Evolutionary conservation across 2,329 filamentous ascomycete species (phyloP).

Genomic region (Elsinoe necatrix): DNA sequence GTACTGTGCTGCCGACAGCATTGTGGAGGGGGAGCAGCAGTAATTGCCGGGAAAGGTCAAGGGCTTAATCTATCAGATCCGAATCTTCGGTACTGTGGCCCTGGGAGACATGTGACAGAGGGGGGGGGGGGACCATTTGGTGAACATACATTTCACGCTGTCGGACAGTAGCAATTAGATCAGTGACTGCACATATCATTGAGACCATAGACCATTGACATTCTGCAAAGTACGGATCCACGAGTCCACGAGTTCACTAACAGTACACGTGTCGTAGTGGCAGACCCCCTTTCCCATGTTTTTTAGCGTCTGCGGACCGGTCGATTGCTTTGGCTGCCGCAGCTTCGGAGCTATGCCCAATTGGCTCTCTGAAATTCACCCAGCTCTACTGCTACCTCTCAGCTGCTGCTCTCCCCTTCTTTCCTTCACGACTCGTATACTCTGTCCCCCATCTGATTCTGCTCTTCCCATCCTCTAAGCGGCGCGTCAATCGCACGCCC

Average conservation of each 20-base stretch:
- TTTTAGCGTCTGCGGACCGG: slow-evolving; percentile 4
- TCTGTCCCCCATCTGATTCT: background rate
- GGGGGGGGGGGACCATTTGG: background rate
- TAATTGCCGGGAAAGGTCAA: background rate
- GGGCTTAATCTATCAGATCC: background rate
- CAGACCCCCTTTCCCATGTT: background rate
- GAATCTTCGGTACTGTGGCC: background rate
- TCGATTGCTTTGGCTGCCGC: slow-evolving; percentile 7
- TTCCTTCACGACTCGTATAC: background rate
- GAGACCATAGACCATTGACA: background rate
- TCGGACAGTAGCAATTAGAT: background rate
- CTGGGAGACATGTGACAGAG: background rate
- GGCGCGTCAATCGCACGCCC: background rate
- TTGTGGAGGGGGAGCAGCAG: too few species aligned
- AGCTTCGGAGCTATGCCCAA: slow-evolving; percentile 1
- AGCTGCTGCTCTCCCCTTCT: background rate
- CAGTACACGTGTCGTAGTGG: slow-evolving; percentile 6
- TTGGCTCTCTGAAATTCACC: slow-evolving; percentile 9
- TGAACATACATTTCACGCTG: slow-evolving; percentile 10
- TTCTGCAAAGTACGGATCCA: background rate
- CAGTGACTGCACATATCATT: background rate
- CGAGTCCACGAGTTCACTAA: background rate
- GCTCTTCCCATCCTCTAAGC: background rate
- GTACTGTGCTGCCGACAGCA: background rate
- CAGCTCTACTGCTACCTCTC: background rate